A percentile compares a stretch with the other conserved stretches of the same genome.
Evolutionary conservation across 371 early-diverging fungal genomes (phyloP).

Genomic region (Actinomortierella ambigua): DNA sequence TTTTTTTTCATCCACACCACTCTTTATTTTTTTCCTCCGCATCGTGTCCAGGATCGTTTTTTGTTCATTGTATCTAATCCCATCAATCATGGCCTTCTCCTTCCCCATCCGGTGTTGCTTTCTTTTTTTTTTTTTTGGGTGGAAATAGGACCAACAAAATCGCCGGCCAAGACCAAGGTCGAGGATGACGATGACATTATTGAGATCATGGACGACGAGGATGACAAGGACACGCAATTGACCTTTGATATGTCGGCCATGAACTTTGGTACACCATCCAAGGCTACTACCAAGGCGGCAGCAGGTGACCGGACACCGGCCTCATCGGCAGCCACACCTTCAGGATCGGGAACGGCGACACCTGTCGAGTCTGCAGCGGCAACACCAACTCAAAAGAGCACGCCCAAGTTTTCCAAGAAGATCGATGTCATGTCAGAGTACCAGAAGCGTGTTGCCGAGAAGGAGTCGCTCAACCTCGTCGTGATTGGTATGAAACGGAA

Average conservation of each 20-base stretch:
- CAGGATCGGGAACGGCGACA: constrained; percentile 19
- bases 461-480: constrained; percentile 81
- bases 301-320: not conserved
- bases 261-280: constrained; percentile 42
- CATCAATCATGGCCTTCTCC: not conserved
- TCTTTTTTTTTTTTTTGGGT: too few relatives aligned
- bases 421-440: constrained; percentile 80
- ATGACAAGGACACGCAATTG: constrained; percentile 44
- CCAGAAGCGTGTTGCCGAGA: constrained; percentile 69
- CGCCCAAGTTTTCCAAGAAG: constrained; percentile 53
- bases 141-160: not conserved
- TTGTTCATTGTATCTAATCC: not conserved
- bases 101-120: not conserved
- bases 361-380: constrained; percentile 42
- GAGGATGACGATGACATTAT: constrained; percentile 49
- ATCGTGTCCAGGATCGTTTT: too few relatives aligned
- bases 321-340: not conserved
- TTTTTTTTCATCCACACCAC: not conserved
- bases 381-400: constrained; percentile 48
- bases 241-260: constrained; percentile 58
- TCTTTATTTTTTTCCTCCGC: constrained; percentile 2
- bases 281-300: not conserved
- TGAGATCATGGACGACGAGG: constrained; percentile 53
- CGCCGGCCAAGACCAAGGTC: not conserved
- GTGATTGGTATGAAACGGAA: constrained; percentile 68